Evolutionary conservation across 331 rosid genomes (phyloP).

Genomic region (Acacia pycnantha): DNA sequence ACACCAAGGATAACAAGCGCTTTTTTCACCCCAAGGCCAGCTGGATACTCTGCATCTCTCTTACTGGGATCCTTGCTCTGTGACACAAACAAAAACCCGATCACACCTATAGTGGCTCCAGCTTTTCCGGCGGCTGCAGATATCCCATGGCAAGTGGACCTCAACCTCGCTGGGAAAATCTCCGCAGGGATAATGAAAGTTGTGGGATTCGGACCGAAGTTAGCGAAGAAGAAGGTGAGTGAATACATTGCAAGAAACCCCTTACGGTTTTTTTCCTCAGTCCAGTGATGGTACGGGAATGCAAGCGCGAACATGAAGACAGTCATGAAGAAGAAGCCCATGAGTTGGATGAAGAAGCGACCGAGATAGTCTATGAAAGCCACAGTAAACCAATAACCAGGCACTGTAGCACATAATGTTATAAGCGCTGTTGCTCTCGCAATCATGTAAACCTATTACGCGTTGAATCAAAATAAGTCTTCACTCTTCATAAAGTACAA

Average conservation of each 20-base stretch:
- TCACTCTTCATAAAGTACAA: too few relatives aligned
- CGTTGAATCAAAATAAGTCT: neutral
- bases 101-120: constrained; percentile 40
- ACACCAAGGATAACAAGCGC: constrained; percentile 40
- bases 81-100: constrained; percentile 45
- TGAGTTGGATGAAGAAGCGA: constrained; percentile 43
- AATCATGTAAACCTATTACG: constrained; percentile 27
- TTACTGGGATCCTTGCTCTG: constrained; percentile 20
- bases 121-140: constrained; percentile 45
- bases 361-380: constrained; percentile 36
- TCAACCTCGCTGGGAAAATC: constrained; percentile 49
- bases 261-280: constrained; percentile 1
- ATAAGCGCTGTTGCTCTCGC: constrained; percentile 38
- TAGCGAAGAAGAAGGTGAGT: constrained; percentile 47
- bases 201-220: constrained; percentile 50
- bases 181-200: constrained; percentile 46
- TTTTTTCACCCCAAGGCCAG: constrained; percentile 52
- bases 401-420: constrained; percentile 39
- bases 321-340: constrained; percentile 57
- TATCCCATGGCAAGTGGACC: constrained; percentile 54
- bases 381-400: constrained; percentile 49
- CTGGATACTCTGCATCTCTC: constrained; percentile 18
- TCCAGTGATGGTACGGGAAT: constrained; percentile 46
- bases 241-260: constrained; percentile 46
- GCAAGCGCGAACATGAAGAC: constrained; percentile 54